Percentiles rank a stretch among this genome's conserved stretches.
Evolutionary conservation across 2,329 filamentous ascomycete species (phyloP).

Genomic region (Monosporascus sp.): DNA sequence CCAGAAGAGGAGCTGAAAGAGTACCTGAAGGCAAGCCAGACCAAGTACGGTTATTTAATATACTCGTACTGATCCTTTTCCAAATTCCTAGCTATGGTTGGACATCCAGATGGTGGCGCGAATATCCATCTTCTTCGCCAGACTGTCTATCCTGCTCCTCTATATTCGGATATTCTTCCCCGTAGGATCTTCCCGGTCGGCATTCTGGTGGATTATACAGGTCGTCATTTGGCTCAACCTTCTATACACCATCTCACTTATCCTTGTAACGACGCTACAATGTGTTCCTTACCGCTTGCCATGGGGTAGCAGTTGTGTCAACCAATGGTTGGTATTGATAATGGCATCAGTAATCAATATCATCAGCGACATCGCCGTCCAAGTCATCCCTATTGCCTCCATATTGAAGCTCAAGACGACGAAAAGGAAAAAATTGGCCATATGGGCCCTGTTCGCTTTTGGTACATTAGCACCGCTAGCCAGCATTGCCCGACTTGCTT

Average conservation of each 20-base stretch:
- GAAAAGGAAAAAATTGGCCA: constrained; percentile 20
- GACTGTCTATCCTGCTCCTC: constrained; percentile 17
- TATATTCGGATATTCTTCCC: constrained; percentile 19
- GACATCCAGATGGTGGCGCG: constrained; percentile 17
- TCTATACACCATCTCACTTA: constrained; percentile 18
- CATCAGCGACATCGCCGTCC: constrained; percentile 19
- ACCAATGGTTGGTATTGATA: constrained; percentile 17
- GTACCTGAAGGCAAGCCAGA: constrained; percentile 6
- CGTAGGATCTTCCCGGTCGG: constrained; percentile 5
- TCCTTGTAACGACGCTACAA: constrained; percentile 17
- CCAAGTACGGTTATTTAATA: not conserved
- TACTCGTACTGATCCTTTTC: not conserved
- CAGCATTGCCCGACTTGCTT: constrained; percentile 18
- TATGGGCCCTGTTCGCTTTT: constrained; percentile 24
- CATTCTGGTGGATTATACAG: constrained; percentile 20
- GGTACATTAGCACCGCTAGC: constrained; percentile 21
- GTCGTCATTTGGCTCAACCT: constrained; percentile 16
- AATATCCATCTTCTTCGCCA: constrained; percentile 19
- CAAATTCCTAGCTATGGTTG: constrained; percentile 12
- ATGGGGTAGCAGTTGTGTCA: constrained; percentile 17
- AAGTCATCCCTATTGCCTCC: constrained; percentile 23
- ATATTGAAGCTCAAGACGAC: constrained; percentile 24
- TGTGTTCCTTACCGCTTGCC: constrained; percentile 14
- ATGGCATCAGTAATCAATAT: constrained; percentile 21
- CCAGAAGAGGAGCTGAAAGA: constrained; percentile 7